Conservation (phyloP, 2,329 filamentous ascomycete species). For the Fusarium brevicatenulatum region DNA sequence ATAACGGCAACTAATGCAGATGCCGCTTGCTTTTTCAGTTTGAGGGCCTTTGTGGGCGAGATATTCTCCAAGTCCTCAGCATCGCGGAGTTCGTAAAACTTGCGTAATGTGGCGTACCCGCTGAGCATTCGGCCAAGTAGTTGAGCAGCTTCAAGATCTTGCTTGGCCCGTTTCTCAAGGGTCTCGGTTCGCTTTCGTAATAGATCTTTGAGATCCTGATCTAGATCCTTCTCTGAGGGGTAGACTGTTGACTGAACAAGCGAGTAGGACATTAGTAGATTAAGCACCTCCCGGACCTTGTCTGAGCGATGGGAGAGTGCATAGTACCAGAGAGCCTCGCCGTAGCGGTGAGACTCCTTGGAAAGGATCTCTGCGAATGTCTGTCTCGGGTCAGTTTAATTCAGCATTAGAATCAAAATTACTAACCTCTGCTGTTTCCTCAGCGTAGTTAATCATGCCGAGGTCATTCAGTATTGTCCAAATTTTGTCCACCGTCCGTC, state of each 20-base stretch:
- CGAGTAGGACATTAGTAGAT: constrained; percentile 87
- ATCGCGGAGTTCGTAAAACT: constrained; percentile 91
- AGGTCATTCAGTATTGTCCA: constrained; percentile 81
- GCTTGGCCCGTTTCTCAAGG: constrained; percentile 75
- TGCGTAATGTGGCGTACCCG: constrained; percentile 90
- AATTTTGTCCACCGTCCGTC: constrained; percentile 81
- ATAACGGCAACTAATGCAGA: constrained; percentile 84
- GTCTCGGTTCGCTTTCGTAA: constrained; percentile 77
- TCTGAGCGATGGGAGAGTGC: constrained; percentile 80
- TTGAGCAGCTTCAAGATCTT: constrained; percentile 83
- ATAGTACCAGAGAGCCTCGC: constrained; percentile 90
- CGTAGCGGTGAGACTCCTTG: constrained; percentile 79
- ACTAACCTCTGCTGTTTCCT: constrained; percentile 82
- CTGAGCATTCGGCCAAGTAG: constrained; percentile 87
- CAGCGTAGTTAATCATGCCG: constrained; percentile 80
- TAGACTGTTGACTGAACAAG: constrained; percentile 86
- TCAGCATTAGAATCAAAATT: not conserved
- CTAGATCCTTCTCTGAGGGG: constrained; percentile 76
- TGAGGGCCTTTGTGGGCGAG: constrained; percentile 57
- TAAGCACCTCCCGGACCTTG: constrained; percentile 86
- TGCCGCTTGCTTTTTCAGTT: constrained; percentile 75
- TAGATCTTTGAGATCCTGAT: constrained; percentile 75
- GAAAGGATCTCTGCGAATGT: constrained; percentile 84
- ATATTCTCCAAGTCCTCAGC: constrained; percentile 43
- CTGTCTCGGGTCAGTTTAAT: constrained; percentile 57